These are phyloP conservation scores for Colletotrichum sp. DNA, from an alignment of 2,329 filamentous ascomycete genomes.

Conservation along the genomic window DNA sequence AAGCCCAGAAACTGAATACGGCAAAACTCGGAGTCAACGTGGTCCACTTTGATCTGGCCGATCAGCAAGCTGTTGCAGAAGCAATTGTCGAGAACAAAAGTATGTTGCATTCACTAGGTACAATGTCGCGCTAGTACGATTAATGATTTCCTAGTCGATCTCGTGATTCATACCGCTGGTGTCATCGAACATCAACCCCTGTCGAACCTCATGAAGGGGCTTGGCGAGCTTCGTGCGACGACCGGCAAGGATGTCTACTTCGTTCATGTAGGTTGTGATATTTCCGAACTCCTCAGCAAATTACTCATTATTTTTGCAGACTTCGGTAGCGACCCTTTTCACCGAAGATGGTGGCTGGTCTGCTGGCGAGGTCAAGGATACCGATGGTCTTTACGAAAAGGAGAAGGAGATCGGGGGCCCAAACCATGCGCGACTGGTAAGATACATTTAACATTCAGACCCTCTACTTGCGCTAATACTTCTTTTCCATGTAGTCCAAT, in stretches of 20 bases:
- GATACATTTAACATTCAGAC: not conserved
- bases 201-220: constrained; percentile 34
- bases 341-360: constrained; percentile 34
- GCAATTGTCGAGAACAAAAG: constrained; percentile 29
- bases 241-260: constrained; percentile 32
- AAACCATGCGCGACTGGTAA: constrained; percentile 33
- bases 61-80: constrained; percentile 29
- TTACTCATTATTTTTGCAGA: constrained; percentile 19
- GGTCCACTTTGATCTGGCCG: constrained; percentile 33
- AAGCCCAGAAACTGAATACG: constrained; percentile 28
- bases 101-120: constrained; percentile 2
- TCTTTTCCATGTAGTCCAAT: constrained; percentile 27
- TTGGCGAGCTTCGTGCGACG: constrained; percentile 31
- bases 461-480: not conserved
- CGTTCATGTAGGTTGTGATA: constrained; percentile 17
- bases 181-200: constrained; percentile 29
- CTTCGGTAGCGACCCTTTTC: constrained; percentile 31
- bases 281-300: not conserved
- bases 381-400: constrained; percentile 30
- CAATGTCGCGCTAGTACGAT: too few species aligned
- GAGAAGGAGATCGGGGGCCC: constrained; percentile 31
- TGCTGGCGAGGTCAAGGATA: constrained; percentile 33
- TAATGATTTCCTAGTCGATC: constrained; percentile 32
- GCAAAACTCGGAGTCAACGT: constrained; percentile 34
- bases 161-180: constrained; percentile 40